Base-by-base conservation (phyloP, 2,329 filamentous ascomycete species). In the Colletotrichum paranaense region DNA sequence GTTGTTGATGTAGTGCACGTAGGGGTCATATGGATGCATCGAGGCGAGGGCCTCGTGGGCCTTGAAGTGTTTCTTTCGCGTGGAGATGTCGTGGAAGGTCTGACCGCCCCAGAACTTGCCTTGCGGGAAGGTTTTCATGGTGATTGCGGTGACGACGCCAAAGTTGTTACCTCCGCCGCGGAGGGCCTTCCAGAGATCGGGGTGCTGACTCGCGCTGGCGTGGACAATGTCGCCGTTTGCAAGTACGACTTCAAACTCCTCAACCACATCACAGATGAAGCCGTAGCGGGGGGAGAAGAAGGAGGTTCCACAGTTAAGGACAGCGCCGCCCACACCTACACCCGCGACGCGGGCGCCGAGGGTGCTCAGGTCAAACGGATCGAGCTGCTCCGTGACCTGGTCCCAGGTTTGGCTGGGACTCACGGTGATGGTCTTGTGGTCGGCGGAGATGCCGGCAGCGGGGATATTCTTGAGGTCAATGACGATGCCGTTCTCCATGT, bases 91-190 rank as follows among this genome's bases (percentile, higher is more conserved):
- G 38, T 70, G 62, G 19, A 65, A 70, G 0, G 67, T 70, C 1
- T 66, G 67, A 4, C 67, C 67, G 4, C 67, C 67, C 67, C 67
- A 70, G 22, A 70, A 66, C 28, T 42, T 26, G 38, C 67, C 67
- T 14, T 68, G 67, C 2, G 19, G 5, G 11, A 68, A 68, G 0
- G 67, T 59, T 0, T 59, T 26, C 70, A 63, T 68, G 3, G 59
- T 64, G 14, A 73, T 64, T 1, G 65, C 24, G 0, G 83, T 79
- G 1, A 81, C 78, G 65, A 83, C 77, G 59, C 84, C 85, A 64
- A 86, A 85, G 74, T 87, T 88, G 75, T 81, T 84, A 5, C 80
- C 79, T 12, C 86, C 86, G 14, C 86, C 86, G 60, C 84, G 83
- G 5, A 87, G 79, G 1, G 85, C 85, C 59, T 79, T 81, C 76